phyloP scores from a whole-genome alignment of 169 alveolate species.

The Blepharisma undulans region DNA sequence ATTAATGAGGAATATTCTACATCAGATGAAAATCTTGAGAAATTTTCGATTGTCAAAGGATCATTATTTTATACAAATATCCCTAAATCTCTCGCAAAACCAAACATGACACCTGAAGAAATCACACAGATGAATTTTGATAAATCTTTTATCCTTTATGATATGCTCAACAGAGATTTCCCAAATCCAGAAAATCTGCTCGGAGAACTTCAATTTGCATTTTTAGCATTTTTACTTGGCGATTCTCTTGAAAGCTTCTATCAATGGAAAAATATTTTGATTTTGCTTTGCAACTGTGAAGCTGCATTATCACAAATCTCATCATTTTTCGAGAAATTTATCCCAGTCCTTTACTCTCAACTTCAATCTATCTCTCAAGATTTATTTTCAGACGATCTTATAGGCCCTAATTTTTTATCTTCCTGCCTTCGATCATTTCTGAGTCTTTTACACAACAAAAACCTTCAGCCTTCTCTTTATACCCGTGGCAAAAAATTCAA shows the following conservation, averaged over 20 bases:
- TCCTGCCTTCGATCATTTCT: constrained; percentile 28
- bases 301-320: background rate
- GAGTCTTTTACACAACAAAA: constrained; percentile 10
- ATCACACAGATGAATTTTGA: constrained; percentile 6
- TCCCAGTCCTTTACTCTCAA: constrained; percentile 38
- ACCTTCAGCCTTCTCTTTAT: background rate
- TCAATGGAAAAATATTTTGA: constrained; percentile 62
- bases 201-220: constrained; percentile 63
- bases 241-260: constrained; percentile 61
- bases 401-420: constrained; percentile 8
- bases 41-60: constrained; percentile 7
- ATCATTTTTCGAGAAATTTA: background rate
- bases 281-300: constrained; percentile 53
- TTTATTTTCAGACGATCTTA: constrained; percentile 30
- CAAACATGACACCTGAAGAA: background rate
- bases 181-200: constrained; percentile 39
- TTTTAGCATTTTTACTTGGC: constrained; percentile 56
- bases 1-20: constrained; percentile 20
- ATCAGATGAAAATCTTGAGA: constrained; percentile 8
- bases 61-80: background rate
- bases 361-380: constrained; percentile 33
- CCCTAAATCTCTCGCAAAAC: background rate
- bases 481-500: constrained; percentile 36
- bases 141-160: background rate
- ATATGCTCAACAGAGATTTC: background rate